A percentile compares a stretch with the other conserved stretches of the same genome.
Conservation (phyloP, 768 basidiomycete species). For the Dentipellis sp. region DNA sequence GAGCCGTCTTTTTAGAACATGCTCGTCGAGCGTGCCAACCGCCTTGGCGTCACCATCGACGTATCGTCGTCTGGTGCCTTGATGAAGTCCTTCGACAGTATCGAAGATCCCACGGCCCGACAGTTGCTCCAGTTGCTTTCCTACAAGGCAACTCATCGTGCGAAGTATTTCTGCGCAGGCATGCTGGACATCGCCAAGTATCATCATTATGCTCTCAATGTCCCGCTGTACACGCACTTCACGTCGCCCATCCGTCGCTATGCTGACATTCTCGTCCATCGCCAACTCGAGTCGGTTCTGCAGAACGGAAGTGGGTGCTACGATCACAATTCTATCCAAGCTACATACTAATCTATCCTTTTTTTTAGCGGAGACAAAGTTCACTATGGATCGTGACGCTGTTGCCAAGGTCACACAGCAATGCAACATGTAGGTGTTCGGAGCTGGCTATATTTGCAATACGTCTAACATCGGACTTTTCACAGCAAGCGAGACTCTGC, state of each 20-base stretch:
- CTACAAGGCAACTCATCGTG: conserved; percentile 87
- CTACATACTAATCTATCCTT: background rate
- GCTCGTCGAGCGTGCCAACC: conserved; percentile 73
- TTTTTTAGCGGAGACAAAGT: conserved; percentile 43
- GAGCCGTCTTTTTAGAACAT: conserved; percentile 37
- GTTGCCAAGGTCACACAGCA: conserved; percentile 97
- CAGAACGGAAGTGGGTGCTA: conserved; percentile 50
- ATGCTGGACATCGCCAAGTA: conserved; percentile 99
- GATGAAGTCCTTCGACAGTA: conserved; percentile 74
- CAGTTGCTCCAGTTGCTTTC: conserved; percentile 75
- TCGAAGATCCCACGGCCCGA: conserved; percentile 66
- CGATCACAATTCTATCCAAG: background rate
- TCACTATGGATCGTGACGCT: conserved; percentile 95
- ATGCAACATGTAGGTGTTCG: conserved; percentile 76
- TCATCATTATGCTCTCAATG: conserved; percentile 82
- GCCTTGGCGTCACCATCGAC: conserved; percentile 80
- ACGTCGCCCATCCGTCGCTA: conserved; percentile 90
- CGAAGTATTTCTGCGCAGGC: conserved; percentile 98
- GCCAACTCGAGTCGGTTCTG: conserved; percentile 87
- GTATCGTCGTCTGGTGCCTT: conserved; percentile 67
- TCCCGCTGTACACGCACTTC: conserved; percentile 90
- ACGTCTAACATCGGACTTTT: conserved; percentile 3
- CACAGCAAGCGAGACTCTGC: conserved; percentile 85
- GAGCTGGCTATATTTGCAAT: background rate
- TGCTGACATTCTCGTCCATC: conserved; percentile 91